Conservation (phyloP, 1,139 yeast genomes). For the Hyphopichia wangnamkhiaoensis region DNA sequence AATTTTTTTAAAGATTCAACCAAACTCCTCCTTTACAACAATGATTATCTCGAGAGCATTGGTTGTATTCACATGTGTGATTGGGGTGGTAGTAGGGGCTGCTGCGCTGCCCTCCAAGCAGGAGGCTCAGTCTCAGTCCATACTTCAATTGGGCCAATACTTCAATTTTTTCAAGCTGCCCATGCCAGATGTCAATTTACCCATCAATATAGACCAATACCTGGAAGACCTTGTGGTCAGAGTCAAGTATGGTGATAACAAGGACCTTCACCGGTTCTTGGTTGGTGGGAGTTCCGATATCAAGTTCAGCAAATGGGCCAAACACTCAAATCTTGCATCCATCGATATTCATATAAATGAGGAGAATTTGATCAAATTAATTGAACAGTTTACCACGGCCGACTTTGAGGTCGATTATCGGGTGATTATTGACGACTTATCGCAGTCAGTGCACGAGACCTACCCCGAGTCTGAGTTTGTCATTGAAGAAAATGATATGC, state of each 20-base stretch:
- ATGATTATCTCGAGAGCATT: no score
- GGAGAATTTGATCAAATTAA: slow-evolving; percentile 21
- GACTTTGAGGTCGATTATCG: slow-evolving; percentile 21
- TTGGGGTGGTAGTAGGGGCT: background rate
- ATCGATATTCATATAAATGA: slow-evolving; percentile 38
- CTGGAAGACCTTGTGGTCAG: slow-evolving; percentile 54
- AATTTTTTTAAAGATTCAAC: no score
- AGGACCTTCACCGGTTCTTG: slow-evolving; percentile 21
- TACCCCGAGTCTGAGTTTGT: slow-evolving; percentile 34
- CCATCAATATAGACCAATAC: slow-evolving; percentile 53
- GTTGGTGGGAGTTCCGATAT: slow-evolving; percentile 12
- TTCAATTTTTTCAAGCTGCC: no score
- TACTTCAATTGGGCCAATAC: no score
- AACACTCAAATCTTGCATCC: slow-evolving; percentile 20
- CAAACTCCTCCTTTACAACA: no score
- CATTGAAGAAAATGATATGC: slow-evolving; percentile 7
- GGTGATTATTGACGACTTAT: slow-evolving; percentile 55
- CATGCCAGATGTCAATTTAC: no score
- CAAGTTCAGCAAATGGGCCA: slow-evolving; percentile 34
- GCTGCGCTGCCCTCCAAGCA: background rate
- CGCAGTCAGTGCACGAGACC: slow-evolving; percentile 56
- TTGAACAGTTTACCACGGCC: slow-evolving; percentile 17
- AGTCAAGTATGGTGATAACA: slow-evolving; percentile 20
- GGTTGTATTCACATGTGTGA: background rate
- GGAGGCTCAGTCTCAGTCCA: background rate